A percentile compares a stretch with the other conserved stretches of the same genome.
These are phyloP conservation scores for Coprinopsis cinerea DNA, from an alignment of 768 basidiomycete species.

Conservation along the genomic window DNA sequence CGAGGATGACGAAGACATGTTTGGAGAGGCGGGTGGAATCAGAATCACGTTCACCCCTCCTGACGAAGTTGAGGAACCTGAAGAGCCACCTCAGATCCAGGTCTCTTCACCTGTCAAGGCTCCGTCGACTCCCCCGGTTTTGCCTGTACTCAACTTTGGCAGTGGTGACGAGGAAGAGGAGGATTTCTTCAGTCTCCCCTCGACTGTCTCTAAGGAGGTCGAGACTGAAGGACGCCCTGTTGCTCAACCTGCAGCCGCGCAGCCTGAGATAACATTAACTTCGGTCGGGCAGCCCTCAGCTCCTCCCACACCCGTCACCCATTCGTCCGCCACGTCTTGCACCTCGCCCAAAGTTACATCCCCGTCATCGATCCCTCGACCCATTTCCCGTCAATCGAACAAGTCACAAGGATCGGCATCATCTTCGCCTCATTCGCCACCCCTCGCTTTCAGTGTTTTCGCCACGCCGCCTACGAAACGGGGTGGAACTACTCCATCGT, in stretches of 20 bases:
- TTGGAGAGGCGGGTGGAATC: constrained; percentile 63
- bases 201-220: too few species aligned
- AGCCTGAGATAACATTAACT: too few species aligned
- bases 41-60: constrained; percentile 70
- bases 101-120: constrained; percentile 21
- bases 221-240: too few species aligned
- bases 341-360: constrained; percentile 22
- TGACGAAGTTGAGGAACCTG: constrained; percentile 29
- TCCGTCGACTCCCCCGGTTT: constrained; percentile 25
- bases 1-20: constrained; percentile 44
- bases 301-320: constrained; percentile 26
- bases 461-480: constrained; percentile 52
- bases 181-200: constrained; percentile 29
- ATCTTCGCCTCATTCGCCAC: constrained; percentile 24
- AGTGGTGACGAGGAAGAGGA: constrained; percentile 24
- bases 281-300: too few species aligned
- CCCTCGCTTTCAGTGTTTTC: constrained; percentile 26
- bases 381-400: constrained; percentile 20
- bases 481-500: constrained; percentile 40
- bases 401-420: background rate
- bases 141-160: constrained; percentile 32
- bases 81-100: constrained; percentile 23
- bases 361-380: constrained; percentile 50
- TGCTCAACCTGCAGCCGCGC: too few species aligned
- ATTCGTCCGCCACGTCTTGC: constrained; percentile 26